A percentile compares a stretch with the other conserved stretches of the same genome.
Conservation (phyloP, 257 asterid species). For the Salvia miltiorrhiza region DNA sequence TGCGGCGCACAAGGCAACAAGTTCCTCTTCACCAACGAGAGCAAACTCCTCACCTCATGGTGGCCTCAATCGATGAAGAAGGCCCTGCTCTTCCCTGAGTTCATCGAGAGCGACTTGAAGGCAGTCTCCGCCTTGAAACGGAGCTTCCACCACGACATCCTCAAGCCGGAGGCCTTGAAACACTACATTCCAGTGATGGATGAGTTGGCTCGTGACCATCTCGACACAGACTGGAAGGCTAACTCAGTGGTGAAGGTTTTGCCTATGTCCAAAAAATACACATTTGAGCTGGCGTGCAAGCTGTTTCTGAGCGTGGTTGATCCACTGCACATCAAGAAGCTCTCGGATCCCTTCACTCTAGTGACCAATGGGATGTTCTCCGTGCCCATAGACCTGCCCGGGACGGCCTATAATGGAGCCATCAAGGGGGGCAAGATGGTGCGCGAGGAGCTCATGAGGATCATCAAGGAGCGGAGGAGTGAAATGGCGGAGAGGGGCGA, state of each 20-base stretch:
- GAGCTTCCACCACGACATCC: constrained; percentile 50
- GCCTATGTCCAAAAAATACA: constrained; percentile 49
- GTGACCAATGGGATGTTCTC: constrained; percentile 61
- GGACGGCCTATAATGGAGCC: constrained; percentile 50
- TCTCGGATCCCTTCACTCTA: constrained; percentile 48
- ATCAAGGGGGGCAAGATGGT: constrained; percentile 55
- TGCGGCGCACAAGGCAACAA: too few relatives aligned
- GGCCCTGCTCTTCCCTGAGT: constrained; percentile 48
- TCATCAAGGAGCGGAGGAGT: constrained; percentile 50
- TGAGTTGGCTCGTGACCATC: constrained; percentile 39
- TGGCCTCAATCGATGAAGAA: constrained; percentile 57
- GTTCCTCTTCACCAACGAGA: too few relatives aligned
- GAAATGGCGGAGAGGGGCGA: constrained; percentile 40
- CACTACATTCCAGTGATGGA: constrained; percentile 59
- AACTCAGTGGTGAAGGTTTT: constrained; percentile 36
- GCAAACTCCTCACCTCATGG: constrained; percentile 55
- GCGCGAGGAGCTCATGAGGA: constrained; percentile 56
- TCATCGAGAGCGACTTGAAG: constrained; percentile 32
- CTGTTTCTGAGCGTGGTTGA: constrained; percentile 47
- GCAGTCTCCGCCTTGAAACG: constrained; percentile 44
- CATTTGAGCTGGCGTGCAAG: constrained; percentile 54
- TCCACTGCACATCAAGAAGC: constrained; percentile 35
- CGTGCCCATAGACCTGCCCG: constrained; percentile 56
- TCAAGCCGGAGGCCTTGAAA: constrained; percentile 54
- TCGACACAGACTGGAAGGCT: constrained; percentile 45